phyloP scores from a whole-genome alignment of 768 basidiomycete genomes.

The Cystobasidium tubakii region DNA sequence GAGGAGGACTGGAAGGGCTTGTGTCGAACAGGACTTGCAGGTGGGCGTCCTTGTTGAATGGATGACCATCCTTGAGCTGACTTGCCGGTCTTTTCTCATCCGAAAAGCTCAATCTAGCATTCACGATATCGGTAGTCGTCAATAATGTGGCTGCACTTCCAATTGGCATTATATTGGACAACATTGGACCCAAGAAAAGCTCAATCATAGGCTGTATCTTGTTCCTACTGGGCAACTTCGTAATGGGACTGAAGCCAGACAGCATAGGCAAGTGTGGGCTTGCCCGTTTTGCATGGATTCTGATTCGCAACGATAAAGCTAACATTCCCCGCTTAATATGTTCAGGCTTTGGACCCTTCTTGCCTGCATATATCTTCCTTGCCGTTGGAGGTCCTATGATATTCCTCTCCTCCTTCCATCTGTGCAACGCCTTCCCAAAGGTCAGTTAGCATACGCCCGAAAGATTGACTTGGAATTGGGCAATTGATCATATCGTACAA shows the following conservation, averaged over 20 bases:
- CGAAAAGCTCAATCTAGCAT: conserved; percentile 45
- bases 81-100: background rate
- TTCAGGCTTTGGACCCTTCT: conserved; percentile 48
- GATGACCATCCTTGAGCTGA: too few species aligned
- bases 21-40: conserved; percentile 26
- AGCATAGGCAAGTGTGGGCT: background rate
- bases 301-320: background rate
- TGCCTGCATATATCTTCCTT: conserved; percentile 49
- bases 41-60: background rate
- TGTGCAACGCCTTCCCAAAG: conserved; percentile 51
- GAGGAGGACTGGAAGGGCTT: conserved; percentile 21
- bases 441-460: too few species aligned
- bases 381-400: conserved; percentile 51
- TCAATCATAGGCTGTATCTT: conserved; percentile 48
- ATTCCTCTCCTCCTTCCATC: conserved; percentile 51
- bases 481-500: too few species aligned
- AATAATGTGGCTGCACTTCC: conserved; percentile 47
- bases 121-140: conserved; percentile 49
- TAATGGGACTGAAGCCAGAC: conserved; percentile 45
- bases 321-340: background rate
- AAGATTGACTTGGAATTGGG: too few species aligned
- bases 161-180: conserved; percentile 47
- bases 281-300: background rate
- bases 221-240: conserved; percentile 48
- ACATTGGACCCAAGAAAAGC: conserved; percentile 48